phyloP scores from a whole-genome alignment of 169 alveolate genomes.

The Ichthyophthirius multifiliis region DNA sequence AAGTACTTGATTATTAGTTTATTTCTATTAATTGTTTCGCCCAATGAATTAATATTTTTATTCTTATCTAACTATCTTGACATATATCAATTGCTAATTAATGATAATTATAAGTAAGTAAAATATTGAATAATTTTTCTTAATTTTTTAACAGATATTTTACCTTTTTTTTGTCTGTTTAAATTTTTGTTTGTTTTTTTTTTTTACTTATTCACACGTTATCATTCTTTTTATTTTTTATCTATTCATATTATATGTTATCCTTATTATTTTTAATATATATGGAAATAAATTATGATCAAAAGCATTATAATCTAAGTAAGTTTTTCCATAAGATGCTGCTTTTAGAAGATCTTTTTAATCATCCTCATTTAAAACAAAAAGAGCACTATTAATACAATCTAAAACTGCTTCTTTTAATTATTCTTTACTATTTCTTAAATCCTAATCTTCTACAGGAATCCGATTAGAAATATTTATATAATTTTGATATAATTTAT shows the following conservation, averaged over 20 bases:
- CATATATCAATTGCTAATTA: not conserved
- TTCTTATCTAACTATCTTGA: not conserved
- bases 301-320: not conserved
- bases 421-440: not conserved
- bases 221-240: not conserved
- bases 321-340: conserved; percentile 10
- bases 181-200: not conserved
- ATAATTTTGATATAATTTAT: not conserved
- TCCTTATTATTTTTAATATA: not conserved
- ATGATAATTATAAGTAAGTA: not conserved
- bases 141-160: not conserved
- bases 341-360: conserved; percentile 8
- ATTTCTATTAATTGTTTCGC: not conserved
- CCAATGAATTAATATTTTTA: not conserved
- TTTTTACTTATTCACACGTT: not conserved
- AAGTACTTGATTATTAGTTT: not conserved
- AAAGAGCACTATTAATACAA: not conserved
- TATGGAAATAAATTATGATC: not conserved
- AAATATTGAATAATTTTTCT: not conserved
- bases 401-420: not conserved
- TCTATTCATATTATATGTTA: not conserved
- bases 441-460: not conserved
- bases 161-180: not conserved
- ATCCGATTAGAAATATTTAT: not conserved
- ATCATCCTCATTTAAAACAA: not conserved